These are phyloP conservation scores for Phytophthora sp. DNA, from an alignment of 352 stramenopile genomes.

Conservation along the genomic window DNA sequence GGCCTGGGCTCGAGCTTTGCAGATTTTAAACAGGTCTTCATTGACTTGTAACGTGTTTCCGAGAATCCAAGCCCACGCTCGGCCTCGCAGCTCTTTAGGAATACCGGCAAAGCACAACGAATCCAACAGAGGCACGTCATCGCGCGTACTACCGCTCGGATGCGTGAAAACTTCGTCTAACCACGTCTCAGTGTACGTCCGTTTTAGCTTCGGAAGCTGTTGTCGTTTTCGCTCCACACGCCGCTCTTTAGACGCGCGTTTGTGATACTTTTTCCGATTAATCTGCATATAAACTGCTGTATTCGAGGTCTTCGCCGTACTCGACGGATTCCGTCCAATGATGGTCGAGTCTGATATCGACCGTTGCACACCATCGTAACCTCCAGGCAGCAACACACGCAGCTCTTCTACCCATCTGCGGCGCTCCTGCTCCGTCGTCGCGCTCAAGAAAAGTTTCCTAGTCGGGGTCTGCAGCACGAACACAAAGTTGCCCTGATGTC, in stretches of 20 bases:
- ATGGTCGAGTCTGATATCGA: constrained; percentile 31
- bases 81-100: constrained; percentile 82
- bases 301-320: constrained; percentile 40
- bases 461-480: constrained; percentile 68
- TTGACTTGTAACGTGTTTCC: constrained; percentile 88
- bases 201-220: constrained; percentile 71
- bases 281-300: constrained; percentile 30
- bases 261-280: constrained; percentile 24
- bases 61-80: constrained; percentile 80
- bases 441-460: constrained; percentile 69
- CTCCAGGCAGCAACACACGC: constrained; percentile 44
- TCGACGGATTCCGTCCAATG: constrained; percentile 49
- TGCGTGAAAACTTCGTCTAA: constrained; percentile 66
- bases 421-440: constrained; percentile 78
- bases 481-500: constrained; percentile 77
- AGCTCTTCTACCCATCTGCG: constrained; percentile 67
- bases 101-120: constrained; percentile 83
- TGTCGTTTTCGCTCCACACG: constrained; percentile 67
- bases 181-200: constrained; percentile 80
- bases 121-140: constrained; percentile 49
- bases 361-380: constrained; percentile 21
- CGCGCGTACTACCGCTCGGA: constrained; percentile 38
- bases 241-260: constrained; percentile 65
- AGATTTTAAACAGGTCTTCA: constrained; percentile 86
- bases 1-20: constrained; percentile 71